Base-by-base conservation (phyloP, 164 flowering plant genomes). In the Sextonia rubra region DNA sequence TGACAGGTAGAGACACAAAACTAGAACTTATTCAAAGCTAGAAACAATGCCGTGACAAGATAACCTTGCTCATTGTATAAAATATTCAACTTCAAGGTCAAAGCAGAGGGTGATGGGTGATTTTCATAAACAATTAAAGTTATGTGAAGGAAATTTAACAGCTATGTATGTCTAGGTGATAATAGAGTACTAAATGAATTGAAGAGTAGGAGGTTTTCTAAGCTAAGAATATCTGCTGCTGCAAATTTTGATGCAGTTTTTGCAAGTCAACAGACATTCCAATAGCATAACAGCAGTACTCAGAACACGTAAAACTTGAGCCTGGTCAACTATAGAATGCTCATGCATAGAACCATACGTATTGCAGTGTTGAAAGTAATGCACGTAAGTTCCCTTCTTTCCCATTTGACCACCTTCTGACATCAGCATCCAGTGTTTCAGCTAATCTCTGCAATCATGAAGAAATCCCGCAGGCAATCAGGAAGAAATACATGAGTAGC, bases 331-430 rank as follows among this genome's bases (percentile, higher is more conserved):
- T 15, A 2, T 15, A 17, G 17, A 12, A 52, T 20, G n/a, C 17
- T 20, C 17, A 2, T 22, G 69, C 94, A 74, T 90, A 94, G 98
- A 63, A 20, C 64, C 94, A 73, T 90, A 94, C 99, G 81, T 94
- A 94, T 90, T 94, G 98, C 68, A 94, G 78, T 0, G 99, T 94
- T 47, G 98, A 92, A 49, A 94, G 91, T 83, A 94, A 79, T 56
- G 98, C 95, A 23, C 99, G 92, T 78, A 92, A 79, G 73, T 92
- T 94, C 60, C 98, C 90, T 30, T 87, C 85, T 82, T 92, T 94
- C 73, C 99, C 99, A 70, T 78, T 87, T 52, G 98, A 86, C 99
- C 99, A 94, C 73, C 98, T 86, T 75, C 84, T 92, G 77, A 94
- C 86, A 63, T 92, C 97, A 67, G 90, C 90, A 84, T 92, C 98